A percentile compares a stretch with the other conserved stretches of the same genome.
Conservation (phyloP, 2,329 filamentous ascomycete species). For the Fusarium redolens region DNA sequence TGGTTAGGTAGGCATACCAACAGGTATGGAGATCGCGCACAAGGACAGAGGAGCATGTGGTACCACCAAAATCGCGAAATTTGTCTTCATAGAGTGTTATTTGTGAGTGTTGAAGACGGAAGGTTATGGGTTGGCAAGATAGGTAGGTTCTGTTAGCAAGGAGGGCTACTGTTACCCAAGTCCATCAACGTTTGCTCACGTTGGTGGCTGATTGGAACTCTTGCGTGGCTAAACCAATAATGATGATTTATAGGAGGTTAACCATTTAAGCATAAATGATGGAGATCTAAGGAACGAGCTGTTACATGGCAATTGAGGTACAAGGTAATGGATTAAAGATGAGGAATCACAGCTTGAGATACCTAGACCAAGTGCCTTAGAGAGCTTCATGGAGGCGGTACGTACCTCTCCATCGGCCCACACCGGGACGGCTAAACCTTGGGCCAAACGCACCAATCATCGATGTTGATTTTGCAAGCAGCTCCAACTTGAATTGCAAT, state of each 20-base stretch:
- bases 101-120: slow-evolving; percentile 6
- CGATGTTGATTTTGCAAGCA: slow-evolving; percentile 50
- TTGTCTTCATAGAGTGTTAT: slow-evolving; percentile 3
- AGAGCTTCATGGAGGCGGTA: slow-evolving; percentile 14
- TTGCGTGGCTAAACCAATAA: not conserved
- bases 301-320: not conserved
- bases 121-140: slow-evolving; percentile 12
- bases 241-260: not conserved
- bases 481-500: slow-evolving; percentile 42
- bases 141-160: slow-evolving; percentile 12
- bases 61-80: slow-evolving; percentile 17
- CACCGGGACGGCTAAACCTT: slow-evolving; percentile 25
- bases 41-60: slow-evolving; percentile 23
- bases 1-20: slow-evolving; percentile 5
- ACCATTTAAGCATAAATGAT: not conserved
- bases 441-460: slow-evolving; percentile 47
- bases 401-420: slow-evolving; percentile 19
- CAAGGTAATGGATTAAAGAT: not conserved
- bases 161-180: slow-evolving; percentile 25
- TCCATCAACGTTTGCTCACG: not conserved
- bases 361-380: not conserved
- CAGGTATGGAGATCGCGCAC: slow-evolving; percentile 23
- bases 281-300: not conserved
- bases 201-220: not conserved
- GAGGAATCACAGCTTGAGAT: not conserved